Evolutionary conservation across 2,329 filamentous ascomycete species (phyloP).

Genomic region (Sclerotinia minor): DNA sequence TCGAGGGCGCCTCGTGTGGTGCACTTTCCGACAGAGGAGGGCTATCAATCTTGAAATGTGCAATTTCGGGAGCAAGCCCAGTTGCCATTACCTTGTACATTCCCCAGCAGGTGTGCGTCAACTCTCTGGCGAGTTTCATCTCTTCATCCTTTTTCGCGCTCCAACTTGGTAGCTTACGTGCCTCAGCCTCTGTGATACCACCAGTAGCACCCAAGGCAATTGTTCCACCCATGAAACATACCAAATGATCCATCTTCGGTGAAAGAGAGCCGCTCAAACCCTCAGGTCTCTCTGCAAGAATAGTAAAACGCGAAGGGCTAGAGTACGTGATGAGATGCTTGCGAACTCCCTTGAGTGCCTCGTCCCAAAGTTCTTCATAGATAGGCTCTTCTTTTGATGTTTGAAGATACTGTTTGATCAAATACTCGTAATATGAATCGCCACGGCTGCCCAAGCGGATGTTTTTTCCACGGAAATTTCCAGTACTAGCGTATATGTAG

Average conservation of each 20-base stretch:
- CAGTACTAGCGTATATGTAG: slow-evolving; percentile 77
- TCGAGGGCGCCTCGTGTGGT: slow-evolving; percentile 51
- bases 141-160: slow-evolving; percentile 78
- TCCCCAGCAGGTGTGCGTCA: slow-evolving; percentile 97
- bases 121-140: slow-evolving; percentile 80
- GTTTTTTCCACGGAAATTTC: slow-evolving; percentile 78
- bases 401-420: slow-evolving; percentile 97
- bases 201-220: slow-evolving; percentile 86
- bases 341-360: slow-evolving; percentile 79
- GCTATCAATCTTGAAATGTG: slow-evolving; percentile 77
- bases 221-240: slow-evolving; percentile 96
- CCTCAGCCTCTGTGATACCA: slow-evolving; percentile 72
- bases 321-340: slow-evolving; percentile 93
- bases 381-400: slow-evolving; percentile 82
- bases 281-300: slow-evolving; percentile 80
- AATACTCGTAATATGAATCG: slow-evolving; percentile 98
- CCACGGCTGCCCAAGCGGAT: slow-evolving; percentile 91
- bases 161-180: slow-evolving; percentile 72
- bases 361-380: slow-evolving; percentile 91
- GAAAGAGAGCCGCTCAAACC: slow-evolving; percentile 67
- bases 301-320: slow-evolving; percentile 74
- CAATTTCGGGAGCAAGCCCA: slow-evolving; percentile 91
- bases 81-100: slow-evolving; percentile 93
- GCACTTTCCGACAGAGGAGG: slow-evolving; percentile 65
- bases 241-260: slow-evolving; percentile 97